phyloP scores from a whole-genome alignment of 495 filamentous ascomycete species.

The Xylaria telfairii region DNA sequence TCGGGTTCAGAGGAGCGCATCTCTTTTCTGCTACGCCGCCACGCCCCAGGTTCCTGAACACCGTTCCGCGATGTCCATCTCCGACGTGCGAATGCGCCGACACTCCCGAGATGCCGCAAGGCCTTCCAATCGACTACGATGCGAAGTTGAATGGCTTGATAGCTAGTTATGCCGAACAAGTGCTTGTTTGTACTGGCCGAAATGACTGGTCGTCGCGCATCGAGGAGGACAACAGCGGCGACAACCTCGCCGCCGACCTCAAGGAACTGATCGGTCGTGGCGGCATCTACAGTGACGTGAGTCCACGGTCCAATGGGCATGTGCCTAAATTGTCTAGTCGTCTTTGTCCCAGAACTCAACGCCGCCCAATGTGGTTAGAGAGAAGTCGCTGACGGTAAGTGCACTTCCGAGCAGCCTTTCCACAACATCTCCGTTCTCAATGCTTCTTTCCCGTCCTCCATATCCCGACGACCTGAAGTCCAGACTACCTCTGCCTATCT shows the following conservation, averaged over 20 bases:
- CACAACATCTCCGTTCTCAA: slow-evolving; percentile 79
- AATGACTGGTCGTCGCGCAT: slow-evolving; percentile 81
- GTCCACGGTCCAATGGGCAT: slow-evolving; percentile 38
- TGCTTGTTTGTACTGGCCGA: slow-evolving; percentile 81
- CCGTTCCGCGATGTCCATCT: slow-evolving; percentile 69
- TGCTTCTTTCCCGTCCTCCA: slow-evolving; percentile 65
- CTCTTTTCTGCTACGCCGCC: neutral
- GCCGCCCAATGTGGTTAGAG: slow-evolving; percentile 2
- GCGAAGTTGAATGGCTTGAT: slow-evolving; percentile 76
- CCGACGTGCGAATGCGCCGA: slow-evolving; percentile 73
- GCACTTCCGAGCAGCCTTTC: slow-evolving; percentile 64
- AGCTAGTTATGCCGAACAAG: slow-evolving; percentile 78
- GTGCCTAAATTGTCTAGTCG: slow-evolving; percentile 22
- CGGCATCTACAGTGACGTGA: slow-evolving; percentile 74
- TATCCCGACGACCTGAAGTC: slow-evolving; percentile 45
- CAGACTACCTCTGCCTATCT: slow-evolving; percentile 69
- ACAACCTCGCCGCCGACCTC: slow-evolving; percentile 73
- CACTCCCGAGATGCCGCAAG: slow-evolving; percentile 67
- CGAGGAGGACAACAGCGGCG: slow-evolving; percentile 57
- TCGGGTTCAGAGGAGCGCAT: neutral
- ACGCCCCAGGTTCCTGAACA: slow-evolving; percentile 45
- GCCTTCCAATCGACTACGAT: slow-evolving; percentile 76
- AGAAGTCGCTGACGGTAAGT: slow-evolving; percentile 32
- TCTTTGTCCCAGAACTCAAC: slow-evolving; percentile 7
- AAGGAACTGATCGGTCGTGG: slow-evolving; percentile 70